Evolutionary conservation across 495 filamentous ascomycete species (phyloP), one percentile per base, ranked within the genome.

Genomic region (Apodospora peruviana): DNA sequence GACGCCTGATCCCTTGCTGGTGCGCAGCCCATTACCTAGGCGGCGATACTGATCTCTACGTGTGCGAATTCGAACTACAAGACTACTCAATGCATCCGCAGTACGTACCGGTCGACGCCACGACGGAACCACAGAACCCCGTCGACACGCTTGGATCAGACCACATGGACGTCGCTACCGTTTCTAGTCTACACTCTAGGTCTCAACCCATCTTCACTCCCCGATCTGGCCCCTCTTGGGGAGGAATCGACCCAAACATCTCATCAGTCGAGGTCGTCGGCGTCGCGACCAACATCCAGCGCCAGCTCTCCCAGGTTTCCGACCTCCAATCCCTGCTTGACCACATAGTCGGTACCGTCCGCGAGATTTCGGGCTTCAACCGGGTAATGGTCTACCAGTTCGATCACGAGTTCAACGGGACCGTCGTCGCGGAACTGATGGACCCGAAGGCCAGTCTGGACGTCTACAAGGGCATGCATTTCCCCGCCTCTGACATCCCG

Each of bases 31-130:
- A 60, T 35, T 60, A 60, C 36, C 43, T 53, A 5, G 54, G 50
- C 16, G 39, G 41, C 10, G 48, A 51, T 3, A 16, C 32, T 18
- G 54, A 55, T 36, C 50, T 60, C 12, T 60, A 54, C 11, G 19
- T 60, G n/a, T 60, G 57, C 45, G 57, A 60, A 27, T 60, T 60
- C n/a, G 57, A 60, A 36, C 40, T 60, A 22, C 57, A 60, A 22
- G 54, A 60, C 32, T 57, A 51, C 38, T 48, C 47, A 29, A 36
- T 43, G 40, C 57, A 60, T 45, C 57, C 57, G 4, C n/a, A 48
- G 29, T 32, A 50, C 34, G 44, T 20, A 3, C 25, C 43, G 2
- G 24, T 29, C 9, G 21, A 38, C 35, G n/a, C n/a, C n/a, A n/a
- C n/a, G n/a, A 29, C 50, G 10, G 47, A 50, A n/a, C 21, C 27